Conservation (phyloP, 2,329 filamentous ascomycete genomes). For the Coleophoma eucalyptorum region DNA sequence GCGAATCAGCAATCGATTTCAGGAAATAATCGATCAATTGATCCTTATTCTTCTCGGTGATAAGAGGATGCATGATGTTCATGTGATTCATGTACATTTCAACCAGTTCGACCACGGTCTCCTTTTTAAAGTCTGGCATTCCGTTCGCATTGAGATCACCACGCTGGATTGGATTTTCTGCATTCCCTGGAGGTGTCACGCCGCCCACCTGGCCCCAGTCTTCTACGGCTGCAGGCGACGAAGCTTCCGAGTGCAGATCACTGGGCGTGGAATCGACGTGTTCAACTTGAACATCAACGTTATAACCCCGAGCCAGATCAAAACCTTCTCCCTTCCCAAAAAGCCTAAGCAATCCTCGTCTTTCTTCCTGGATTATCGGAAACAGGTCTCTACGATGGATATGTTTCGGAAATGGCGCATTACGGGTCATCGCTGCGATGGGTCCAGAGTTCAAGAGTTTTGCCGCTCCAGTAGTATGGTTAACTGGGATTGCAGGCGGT, state of each 20-base stretch:
- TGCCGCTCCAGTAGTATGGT: slow-evolving; percentile 89
- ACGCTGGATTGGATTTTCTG: slow-evolving; percentile 9
- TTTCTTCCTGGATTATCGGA: slow-evolving; percentile 72
- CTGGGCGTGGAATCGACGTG: slow-evolving; percentile 39
- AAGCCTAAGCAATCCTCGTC: slow-evolving; percentile 68
- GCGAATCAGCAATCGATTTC: slow-evolving; percentile 21
- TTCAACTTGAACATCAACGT: slow-evolving; percentile 28
- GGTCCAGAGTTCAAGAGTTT: slow-evolving; percentile 71
- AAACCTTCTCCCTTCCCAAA: slow-evolving; percentile 77
- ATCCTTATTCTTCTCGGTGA: slow-evolving; percentile 46
- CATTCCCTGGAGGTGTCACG: slow-evolving; percentile 20
- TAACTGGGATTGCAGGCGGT: slow-evolving; percentile 70
- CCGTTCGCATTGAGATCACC: slow-evolving; percentile 35
- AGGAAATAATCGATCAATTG: slow-evolving; percentile 28
- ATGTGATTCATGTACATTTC: slow-evolving; percentile 57
- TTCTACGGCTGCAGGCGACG: slow-evolving; percentile 49
- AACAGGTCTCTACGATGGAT: slow-evolving; percentile 60
- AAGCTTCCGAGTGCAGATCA: slow-evolving; percentile 44
- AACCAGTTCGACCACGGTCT: slow-evolving; percentile 49
- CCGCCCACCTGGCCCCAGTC: slow-evolving; percentile 55
- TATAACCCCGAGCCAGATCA: slow-evolving; percentile 46
- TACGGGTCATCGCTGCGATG: slow-evolving; percentile 59
- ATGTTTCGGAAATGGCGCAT: slow-evolving; percentile 38
- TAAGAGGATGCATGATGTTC: slow-evolving; percentile 62
- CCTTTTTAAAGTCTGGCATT: slow-evolving; percentile 49